Base-by-base conservation (phyloP, 768 basidiomycete species). In the Suillus paluster region DNA sequence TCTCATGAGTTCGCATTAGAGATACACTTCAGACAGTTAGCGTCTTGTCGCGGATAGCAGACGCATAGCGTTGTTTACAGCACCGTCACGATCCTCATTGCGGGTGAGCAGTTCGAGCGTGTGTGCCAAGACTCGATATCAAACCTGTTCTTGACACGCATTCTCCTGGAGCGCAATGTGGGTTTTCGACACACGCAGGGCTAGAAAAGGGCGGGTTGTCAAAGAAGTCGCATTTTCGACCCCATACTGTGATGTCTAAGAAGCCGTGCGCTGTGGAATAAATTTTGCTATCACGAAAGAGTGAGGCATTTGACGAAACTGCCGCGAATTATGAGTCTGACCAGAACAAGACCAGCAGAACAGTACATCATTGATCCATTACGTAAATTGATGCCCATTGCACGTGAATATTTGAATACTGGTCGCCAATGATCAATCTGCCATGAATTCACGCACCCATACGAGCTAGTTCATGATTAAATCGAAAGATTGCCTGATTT, bases 231-330 rank as follows among this genome's bases (percentile, higher is more conserved):
- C 30, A 36, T 17, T 5, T 15, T 27, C 3, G 12, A 2, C 19
- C 6, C 50, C 36, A 60, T 60, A 54, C 12, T 1, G 1, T 1
- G 59, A 54, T 6, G 59, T 60, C 59, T 34, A 41, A 34, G 4
- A 9, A 9, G 59, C 59, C 3, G n/a, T 53, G 10, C 8, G 45
- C 30, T 41, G 21, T 9, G 59, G 50, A 14, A 36, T 41, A 27
- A 41, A 39, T 53, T 60, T 8, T 17, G 59, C 49, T 10, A 60
- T 11, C 14, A 59, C 58, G 46, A 59, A 38, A 19, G 45, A n/a
- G 46, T 59, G 58, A 42, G 57, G 45, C 44, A 58, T 58, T 38
- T 10, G 10, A 36, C 11, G 34, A 6, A 34, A 34, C 34, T n/a
- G n/a, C n/a, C n/a, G n/a, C n/a, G n/a, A n/a, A n/a, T n/a, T n/a